A percentile compares a stretch with the other conserved stretches of the same genome.
Conservation (phyloP, 2,329 filamentous ascomycete genomes). For the Hirsutella thompsonii region DNA sequence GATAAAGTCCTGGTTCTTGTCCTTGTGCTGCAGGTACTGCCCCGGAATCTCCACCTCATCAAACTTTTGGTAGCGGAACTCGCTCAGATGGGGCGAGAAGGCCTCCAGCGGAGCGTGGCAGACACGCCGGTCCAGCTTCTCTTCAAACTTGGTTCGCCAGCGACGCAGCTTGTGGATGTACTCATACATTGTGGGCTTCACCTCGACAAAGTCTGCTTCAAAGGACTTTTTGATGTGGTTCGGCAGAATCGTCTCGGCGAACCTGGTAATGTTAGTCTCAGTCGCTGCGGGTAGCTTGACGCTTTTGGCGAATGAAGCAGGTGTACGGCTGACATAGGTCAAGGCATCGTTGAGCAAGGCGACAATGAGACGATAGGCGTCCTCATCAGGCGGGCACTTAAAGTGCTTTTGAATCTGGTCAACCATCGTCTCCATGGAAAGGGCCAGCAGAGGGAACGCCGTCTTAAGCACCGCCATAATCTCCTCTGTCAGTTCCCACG, state of each 20-base stretch:
- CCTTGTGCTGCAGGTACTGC: conserved; percentile 92
- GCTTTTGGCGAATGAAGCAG: conserved; percentile 75
- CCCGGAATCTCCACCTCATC: conserved; percentile 97
- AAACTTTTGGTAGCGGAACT: conserved; percentile 95
- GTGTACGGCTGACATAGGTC: conserved; percentile 81
- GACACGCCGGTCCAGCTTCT: conserved; percentile 80
- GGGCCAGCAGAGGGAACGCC: conserved; percentile 83
- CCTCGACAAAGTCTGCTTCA: conserved; percentile 88
- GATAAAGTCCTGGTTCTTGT: conserved; percentile 98
- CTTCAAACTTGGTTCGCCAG: conserved; percentile 96
- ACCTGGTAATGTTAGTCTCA: conserved; percentile 91
- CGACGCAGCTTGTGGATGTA: conserved; percentile 94
- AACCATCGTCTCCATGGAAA: conserved; percentile 99
- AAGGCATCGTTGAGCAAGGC: conserved; percentile 91
- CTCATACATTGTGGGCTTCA: conserved; percentile 94
- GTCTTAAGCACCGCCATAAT: conserved; percentile 94
- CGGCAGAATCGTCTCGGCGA: conserved; percentile 91
- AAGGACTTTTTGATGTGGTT: conserved; percentile 93
- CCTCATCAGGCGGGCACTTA: conserved; percentile 96
- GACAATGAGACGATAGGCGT: conserved; percentile 95
- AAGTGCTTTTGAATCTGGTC: conserved; percentile 98
- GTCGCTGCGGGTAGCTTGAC: conserved; percentile 83
- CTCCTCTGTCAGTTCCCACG: conserved; percentile 95
- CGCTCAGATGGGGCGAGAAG: conserved; percentile 83
- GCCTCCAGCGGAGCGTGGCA: conserved; percentile 64